Evolutionary conservation across 2,329 filamentous ascomycete species (phyloP).

Genomic region (Plenodomus tracheiphilus): DNA sequence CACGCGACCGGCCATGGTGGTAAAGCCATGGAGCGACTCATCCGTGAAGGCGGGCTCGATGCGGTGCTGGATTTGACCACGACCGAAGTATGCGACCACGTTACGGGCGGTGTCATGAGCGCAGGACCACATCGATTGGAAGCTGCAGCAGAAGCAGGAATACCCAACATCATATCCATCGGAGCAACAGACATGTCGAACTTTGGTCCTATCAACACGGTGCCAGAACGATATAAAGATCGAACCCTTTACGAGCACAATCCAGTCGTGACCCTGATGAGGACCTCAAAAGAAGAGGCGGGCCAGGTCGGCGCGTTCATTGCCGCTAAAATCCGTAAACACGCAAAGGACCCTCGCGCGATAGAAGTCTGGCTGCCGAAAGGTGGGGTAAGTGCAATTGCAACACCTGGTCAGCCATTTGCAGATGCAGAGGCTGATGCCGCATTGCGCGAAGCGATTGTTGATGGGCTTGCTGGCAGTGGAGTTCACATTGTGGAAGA

Average conservation of each 20-base stretch:
- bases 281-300: slow-evolving; percentile 64
- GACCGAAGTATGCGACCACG: slow-evolving; percentile 65
- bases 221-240: slow-evolving; percentile 59
- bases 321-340: slow-evolving; percentile 54
- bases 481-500: slow-evolving; percentile 57
- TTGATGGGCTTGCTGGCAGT: slow-evolving; percentile 52
- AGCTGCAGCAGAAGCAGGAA: slow-evolving; percentile 59
- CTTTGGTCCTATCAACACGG: slow-evolving; percentile 60
- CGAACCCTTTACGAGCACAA: slow-evolving; percentile 67
- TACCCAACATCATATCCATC: slow-evolving; percentile 59
- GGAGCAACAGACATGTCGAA: slow-evolving; percentile 58
- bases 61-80: slow-evolving; percentile 73
- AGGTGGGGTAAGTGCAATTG: slow-evolving; percentile 65
- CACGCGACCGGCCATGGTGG: slow-evolving; percentile 72
- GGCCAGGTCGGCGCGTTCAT: slow-evolving; percentile 60
- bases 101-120: slow-evolving; percentile 66
- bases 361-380: slow-evolving; percentile 63
- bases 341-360: slow-evolving; percentile 45
- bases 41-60: slow-evolving; percentile 62
- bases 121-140: slow-evolving; percentile 62
- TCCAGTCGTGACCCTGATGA: slow-evolving; percentile 66
- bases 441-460: slow-evolving; percentile 53
- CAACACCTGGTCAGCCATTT: slow-evolving; percentile 58
- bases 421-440: slow-evolving; percentile 54
- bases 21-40: slow-evolving; percentile 68